A percentile compares a stretch with the other conserved stretches of the same genome.
Conservation (phyloP, 148 eudicot species). For the Rhododendron henanense region DNA sequence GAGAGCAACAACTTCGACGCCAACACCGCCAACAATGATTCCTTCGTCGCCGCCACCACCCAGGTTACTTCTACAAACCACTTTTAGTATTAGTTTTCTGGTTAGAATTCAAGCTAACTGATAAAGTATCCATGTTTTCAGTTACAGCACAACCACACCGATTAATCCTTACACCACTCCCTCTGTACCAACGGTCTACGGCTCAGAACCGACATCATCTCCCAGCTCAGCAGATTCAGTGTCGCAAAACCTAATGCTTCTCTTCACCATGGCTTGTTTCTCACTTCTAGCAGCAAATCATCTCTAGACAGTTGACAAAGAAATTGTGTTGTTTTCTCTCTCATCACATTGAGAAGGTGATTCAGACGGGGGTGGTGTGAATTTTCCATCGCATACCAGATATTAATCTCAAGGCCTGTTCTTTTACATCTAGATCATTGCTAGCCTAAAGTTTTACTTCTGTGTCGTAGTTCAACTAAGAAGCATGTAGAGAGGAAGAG, state of each 20-base stretch:
- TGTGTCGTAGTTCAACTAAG: slow-evolving; percentile 22
- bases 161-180: slow-evolving; percentile 35
- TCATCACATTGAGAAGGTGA: slow-evolving; percentile 26
- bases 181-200: slow-evolving; percentile 36
- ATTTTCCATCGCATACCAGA: slow-evolving; percentile 20
- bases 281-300: slow-evolving; percentile 31
- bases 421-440: slow-evolving; percentile 26
- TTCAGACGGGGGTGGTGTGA: slow-evolving; percentile 10
- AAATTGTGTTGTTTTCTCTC: slow-evolving; percentile 10
- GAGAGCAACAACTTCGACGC: slow-evolving; percentile 33
- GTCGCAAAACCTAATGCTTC: slow-evolving; percentile 27
- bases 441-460: slow-evolving; percentile 13
- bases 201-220: slow-evolving; percentile 60
- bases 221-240: slow-evolving; percentile 57
- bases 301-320: slow-evolving; percentile 30
- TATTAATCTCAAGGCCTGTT: slow-evolving; percentile 16
- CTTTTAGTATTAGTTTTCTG: not conserved
- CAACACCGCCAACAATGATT: slow-evolving; percentile 25
- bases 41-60: slow-evolving; percentile 34
- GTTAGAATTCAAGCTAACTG: not conserved
- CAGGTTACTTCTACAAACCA: slow-evolving; percentile 22
- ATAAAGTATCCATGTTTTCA: not conserved
- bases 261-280: slow-evolving; percentile 38
- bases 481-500: slow-evolving; percentile 13
- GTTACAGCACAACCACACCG: slow-evolving; percentile 48